Evolutionary conservation across 306 rosid genomes (phyloP).

Genomic region (Vachellia collinsii): DNA sequence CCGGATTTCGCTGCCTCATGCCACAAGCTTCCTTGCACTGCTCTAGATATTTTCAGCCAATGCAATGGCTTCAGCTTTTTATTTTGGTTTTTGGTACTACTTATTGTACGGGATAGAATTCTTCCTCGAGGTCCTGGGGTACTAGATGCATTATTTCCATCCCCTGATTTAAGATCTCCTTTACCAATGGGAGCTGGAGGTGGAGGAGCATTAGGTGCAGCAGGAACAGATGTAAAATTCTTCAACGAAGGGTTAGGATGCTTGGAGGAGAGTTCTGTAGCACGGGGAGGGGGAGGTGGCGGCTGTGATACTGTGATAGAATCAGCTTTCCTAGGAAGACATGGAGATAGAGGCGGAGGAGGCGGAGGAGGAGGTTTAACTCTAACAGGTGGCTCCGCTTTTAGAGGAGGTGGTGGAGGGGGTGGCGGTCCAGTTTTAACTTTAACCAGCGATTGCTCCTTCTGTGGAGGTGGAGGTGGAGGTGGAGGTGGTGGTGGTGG

Average conservation of each 20-base stretch:
- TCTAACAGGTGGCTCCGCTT: constrained; percentile 29
- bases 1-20: constrained; percentile 84
- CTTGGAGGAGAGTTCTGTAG: constrained; percentile 38
- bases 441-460: neutral
- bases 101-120: constrained; percentile 48
- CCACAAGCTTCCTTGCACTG: constrained; percentile 93
- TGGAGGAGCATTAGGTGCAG: constrained; percentile 60
- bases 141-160: constrained; percentile 38
- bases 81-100: constrained; percentile 49
- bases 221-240: constrained; percentile 43
- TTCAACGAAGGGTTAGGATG: constrained; percentile 30
- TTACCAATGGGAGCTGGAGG: constrained; percentile 59
- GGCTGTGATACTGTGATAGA: constrained; percentile 35
- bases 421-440: constrained; percentile 41
- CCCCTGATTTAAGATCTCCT: constrained; percentile 51
- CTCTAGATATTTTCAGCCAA: constrained; percentile 88
- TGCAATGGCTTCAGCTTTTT: constrained; percentile 92
- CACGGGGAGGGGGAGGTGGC: constrained; percentile 45
- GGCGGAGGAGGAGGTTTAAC: constrained; percentile 46
- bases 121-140: constrained; percentile 58
- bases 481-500: constrained; percentile 34
- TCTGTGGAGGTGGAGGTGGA: constrained; percentile 37
- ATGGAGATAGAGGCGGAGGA: constrained; percentile 43
- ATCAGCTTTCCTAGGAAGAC: constrained; percentile 39
- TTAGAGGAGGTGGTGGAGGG: constrained; percentile 53